Conservation (phyloP, 164 flowering plant genomes). For the Sedum album region DNA sequence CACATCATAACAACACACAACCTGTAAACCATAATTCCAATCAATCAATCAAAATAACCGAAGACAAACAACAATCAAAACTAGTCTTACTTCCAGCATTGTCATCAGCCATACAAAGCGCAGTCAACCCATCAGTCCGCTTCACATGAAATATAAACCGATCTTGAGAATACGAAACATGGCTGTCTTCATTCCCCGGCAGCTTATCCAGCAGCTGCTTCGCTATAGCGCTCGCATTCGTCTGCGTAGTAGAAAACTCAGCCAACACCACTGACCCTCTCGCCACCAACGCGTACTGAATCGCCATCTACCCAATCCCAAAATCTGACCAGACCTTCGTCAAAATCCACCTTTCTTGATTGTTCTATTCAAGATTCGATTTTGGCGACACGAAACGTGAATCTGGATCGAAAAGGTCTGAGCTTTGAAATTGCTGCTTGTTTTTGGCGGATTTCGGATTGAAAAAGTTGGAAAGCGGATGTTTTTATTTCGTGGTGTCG, state of each 20-base stretch:
- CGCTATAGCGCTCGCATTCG: slow-evolving; percentile 44
- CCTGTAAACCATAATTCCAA: not conserved
- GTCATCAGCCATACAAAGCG: slow-evolving; percentile 53
- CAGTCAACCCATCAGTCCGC: slow-evolving; percentile 52
- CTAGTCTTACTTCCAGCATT: slow-evolving; percentile 36
- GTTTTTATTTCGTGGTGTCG: not conserved
- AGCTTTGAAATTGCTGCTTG: not conserved
- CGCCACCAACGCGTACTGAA: slow-evolving; percentile 47
- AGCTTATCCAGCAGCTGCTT: slow-evolving; percentile 39
- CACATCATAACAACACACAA: not conserved
- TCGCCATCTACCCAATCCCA: slow-evolving; percentile 25
- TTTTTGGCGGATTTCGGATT: not conserved
- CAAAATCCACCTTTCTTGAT: not conserved
- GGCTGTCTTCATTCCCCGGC: slow-evolving; percentile 33
- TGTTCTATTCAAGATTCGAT: not conserved
- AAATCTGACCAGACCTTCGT: not conserved
- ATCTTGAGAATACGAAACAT: slow-evolving; percentile 48
- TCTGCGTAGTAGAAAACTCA: slow-evolving; percentile 37
- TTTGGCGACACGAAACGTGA: not conserved
- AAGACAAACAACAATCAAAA: too few species aligned
- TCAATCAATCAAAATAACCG: too few species aligned
- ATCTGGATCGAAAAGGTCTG: not conserved
- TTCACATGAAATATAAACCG: slow-evolving; percentile 45
- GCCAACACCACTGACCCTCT: slow-evolving; percentile 47
- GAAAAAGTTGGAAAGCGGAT: not conserved